A percentile compares a stretch with the other conserved stretches of the same genome.
Conservation (phyloP, 345 rosid genomes). For the Nephelium lappaceum region DNA sequence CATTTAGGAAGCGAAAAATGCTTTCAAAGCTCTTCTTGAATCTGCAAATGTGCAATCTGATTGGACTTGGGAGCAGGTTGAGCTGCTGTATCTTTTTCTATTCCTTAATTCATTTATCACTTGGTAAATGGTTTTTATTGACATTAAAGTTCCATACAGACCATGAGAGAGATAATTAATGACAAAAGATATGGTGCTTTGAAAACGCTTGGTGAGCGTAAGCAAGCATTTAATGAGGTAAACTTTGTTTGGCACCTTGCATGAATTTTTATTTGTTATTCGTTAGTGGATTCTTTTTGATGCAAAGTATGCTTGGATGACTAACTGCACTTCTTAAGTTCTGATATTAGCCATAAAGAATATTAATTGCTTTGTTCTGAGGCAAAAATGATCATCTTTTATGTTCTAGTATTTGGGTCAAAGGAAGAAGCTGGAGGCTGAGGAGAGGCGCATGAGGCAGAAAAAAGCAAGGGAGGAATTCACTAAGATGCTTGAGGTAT, state of each 20-base stretch:
- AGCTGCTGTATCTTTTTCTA: slow-evolving; percentile 3
- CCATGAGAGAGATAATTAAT: slow-evolving; percentile 82
- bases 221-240: slow-evolving; percentile 99
- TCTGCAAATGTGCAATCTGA: slow-evolving; percentile 86
- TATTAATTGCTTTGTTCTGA: slow-evolving; percentile 8
- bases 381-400: slow-evolving; percentile 4
- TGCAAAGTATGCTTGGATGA: slow-evolving; percentile 12
- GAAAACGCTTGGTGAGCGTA: slow-evolving; percentile 93
- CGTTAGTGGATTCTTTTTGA: neutral
- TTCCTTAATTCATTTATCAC: slow-evolving; percentile 15
- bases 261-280: neutral
- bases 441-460: slow-evolving; percentile 92
- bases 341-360: neutral
- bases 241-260: slow-evolving; percentile 15
- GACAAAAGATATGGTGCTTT: slow-evolving; percentile 91
- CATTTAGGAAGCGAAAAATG: slow-evolving; percentile 91
- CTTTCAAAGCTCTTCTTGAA: slow-evolving; percentile 92
- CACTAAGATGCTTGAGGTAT: slow-evolving; percentile 92
- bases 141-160: slow-evolving; percentile 43
- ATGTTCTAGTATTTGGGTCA: slow-evolving; percentile 85
- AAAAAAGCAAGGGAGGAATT: slow-evolving; percentile 93
- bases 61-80: slow-evolving; percentile 99
- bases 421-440: slow-evolving; percentile 92
- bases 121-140: slow-evolving; percentile 23
- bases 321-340: slow-evolving; percentile 10